These are phyloP conservation scores for Allium cepa DNA, from an alignment of 106 monocot genomes.

Conservation along the genomic window DNA sequence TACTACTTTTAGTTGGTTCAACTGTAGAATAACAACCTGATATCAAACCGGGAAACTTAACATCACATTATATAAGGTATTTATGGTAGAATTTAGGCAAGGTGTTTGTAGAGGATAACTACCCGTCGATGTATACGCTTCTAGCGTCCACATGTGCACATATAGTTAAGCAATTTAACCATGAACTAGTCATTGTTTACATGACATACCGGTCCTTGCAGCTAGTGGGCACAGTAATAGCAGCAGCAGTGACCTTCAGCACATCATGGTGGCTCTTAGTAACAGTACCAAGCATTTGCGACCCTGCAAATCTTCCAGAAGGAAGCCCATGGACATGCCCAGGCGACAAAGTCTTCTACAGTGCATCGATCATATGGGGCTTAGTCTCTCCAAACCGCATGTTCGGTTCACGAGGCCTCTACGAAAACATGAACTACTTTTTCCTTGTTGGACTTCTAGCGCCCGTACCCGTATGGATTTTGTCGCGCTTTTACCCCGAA, in stretches of 20 bases:
- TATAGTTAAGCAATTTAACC: too few relatives aligned
- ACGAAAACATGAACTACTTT: conserved; percentile 20
- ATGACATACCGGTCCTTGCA: conserved; percentile 7
- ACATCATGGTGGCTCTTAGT: conserved; percentile 31
- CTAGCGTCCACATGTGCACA: not conserved
- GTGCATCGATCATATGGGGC: conserved; percentile 28
- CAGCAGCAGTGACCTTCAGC: conserved; percentile 15
- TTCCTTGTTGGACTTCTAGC: conserved; percentile 25
- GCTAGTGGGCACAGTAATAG: conserved; percentile 20
- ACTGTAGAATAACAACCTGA: too few relatives aligned
- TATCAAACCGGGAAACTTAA: too few relatives aligned
- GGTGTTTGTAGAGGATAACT: too few relatives aligned
- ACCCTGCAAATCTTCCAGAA: conserved; percentile 8
- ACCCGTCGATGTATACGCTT: not conserved
- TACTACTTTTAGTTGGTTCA: too few relatives aligned
- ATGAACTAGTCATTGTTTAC: not conserved
- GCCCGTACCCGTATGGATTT: conserved; percentile 21
- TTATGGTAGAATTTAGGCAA: too few relatives aligned
- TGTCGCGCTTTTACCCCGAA: conserved; percentile 10
- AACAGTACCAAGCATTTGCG: conserved; percentile 16
- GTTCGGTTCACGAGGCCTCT: conserved; percentile 22
- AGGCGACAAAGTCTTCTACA: conserved; percentile 9
- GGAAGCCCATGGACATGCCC: conserved; percentile 55
- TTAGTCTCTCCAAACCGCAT: conserved; percentile 18
- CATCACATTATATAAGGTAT: too few relatives aligned